A percentile compares a stretch with the other conserved stretches of the same genome.
Conservation (phyloP, 495 filamentous ascomycete species). For the Parachaetomium inaequale region DNA sequence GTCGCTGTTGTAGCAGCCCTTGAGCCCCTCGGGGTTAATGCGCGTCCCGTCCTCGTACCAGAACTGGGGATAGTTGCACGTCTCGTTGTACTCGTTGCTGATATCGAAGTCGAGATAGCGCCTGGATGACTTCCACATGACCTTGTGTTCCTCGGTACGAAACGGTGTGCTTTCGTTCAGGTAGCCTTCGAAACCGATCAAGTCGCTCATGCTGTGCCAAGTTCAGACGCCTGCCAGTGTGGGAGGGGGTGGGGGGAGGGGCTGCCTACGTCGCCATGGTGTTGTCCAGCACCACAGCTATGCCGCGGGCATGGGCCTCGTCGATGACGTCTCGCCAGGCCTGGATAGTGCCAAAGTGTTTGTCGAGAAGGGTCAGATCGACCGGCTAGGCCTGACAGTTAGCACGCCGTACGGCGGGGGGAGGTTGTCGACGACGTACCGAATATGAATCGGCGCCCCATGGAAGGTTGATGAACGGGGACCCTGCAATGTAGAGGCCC, state of each 20-base stretch:
- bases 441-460: slow-evolving; percentile 66
- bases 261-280: slow-evolving; percentile 57
- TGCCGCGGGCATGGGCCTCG: slow-evolving; percentile 61
- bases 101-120: slow-evolving; percentile 63
- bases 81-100: slow-evolving; percentile 54
- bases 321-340: slow-evolving; percentile 61
- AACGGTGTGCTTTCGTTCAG: slow-evolving; percentile 66
- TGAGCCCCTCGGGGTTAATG: slow-evolving; percentile 47
- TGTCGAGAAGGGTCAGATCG: slow-evolving; percentile 67
- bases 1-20: slow-evolving; percentile 65
- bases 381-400: slow-evolving; percentile 44
- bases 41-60: slow-evolving; percentile 61
- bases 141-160: slow-evolving; percentile 52
- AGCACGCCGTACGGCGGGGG: background rate
- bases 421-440: slow-evolving; percentile 21
- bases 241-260: background rate
- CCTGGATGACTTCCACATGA: slow-evolving; percentile 55
- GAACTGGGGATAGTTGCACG: slow-evolving; percentile 63
- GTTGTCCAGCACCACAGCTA: slow-evolving; percentile 72
- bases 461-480: slow-evolving; percentile 65
- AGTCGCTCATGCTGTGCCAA: slow-evolving; percentile 55
- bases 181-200: slow-evolving; percentile 65
- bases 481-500: slow-evolving; percentile 68
- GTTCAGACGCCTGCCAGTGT: slow-evolving; percentile 11
- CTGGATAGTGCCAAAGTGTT: slow-evolving; percentile 63